Evolutionary conservation across 352 stramenopile genomes (phyloP).

Genomic region (Thalassiosira exigua): DNA sequence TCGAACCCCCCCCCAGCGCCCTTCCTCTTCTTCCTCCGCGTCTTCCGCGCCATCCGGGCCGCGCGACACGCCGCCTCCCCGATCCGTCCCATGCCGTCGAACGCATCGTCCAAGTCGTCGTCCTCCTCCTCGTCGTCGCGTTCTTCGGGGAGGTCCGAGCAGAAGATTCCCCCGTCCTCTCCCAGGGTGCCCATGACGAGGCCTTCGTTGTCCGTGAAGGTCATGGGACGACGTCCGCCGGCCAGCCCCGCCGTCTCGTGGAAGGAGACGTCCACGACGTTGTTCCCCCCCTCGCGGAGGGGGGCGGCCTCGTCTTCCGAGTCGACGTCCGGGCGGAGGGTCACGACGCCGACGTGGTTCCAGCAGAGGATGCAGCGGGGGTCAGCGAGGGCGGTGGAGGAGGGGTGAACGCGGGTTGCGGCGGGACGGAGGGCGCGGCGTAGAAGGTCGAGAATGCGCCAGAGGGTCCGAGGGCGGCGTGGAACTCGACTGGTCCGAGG

Average conservation of each 20-base stretch:
- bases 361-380: constrained; percentile 77
- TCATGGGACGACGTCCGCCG: constrained; percentile 57
- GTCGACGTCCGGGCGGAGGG: constrained; percentile 52
- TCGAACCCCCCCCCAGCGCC: constrained; percentile 56
- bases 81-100: constrained; percentile 56
- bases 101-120: constrained; percentile 49
- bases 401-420: constrained; percentile 75
- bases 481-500: neutral
- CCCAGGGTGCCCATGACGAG: constrained; percentile 82
- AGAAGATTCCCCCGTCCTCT: constrained; percentile 78
- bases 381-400: constrained; percentile 67
- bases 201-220: constrained; percentile 72
- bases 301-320: too few species aligned
- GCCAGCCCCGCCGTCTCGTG: constrained; percentile 59
- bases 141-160: constrained; percentile 69
- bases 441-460: too few species aligned
- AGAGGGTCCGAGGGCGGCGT: too few species aligned
- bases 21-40: constrained; percentile 29
- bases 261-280: constrained; percentile 75
- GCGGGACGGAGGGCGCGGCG: neutral
- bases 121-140: constrained; percentile 61
- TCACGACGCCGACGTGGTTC: constrained; percentile 80
- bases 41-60: constrained; percentile 27
- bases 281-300: too few species aligned
- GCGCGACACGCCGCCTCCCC: constrained; percentile 58